Conservation (phyloP, 139 green algal genomes). For the Desmodesmus armatus region DNA sequence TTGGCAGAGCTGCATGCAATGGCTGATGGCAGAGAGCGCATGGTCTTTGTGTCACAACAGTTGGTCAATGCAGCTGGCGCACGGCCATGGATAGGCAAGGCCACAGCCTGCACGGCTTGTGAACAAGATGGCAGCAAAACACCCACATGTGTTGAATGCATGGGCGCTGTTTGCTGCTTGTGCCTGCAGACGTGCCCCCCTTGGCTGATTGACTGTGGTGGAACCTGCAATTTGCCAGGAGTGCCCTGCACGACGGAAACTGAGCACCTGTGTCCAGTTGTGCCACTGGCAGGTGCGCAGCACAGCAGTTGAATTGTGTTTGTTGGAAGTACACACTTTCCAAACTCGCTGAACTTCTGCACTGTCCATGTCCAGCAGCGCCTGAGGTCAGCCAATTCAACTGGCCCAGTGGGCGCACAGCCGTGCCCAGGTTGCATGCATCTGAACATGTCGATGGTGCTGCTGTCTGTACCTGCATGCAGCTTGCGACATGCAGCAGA, state of each 20-base stretch:
- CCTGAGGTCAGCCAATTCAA: too few relatives aligned
- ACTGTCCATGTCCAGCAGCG: too few relatives aligned
- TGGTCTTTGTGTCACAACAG: too few relatives aligned
- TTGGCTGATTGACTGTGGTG: slow-evolving; percentile 35
- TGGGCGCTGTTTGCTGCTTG: neutral
- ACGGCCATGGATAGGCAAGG: too few relatives aligned
- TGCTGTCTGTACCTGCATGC: neutral
- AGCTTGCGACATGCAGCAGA: slow-evolving; percentile 12
- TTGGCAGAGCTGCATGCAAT: too few relatives aligned
- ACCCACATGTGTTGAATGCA: too few relatives aligned
- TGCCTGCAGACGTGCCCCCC: slow-evolving; percentile 16
- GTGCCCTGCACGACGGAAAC: slow-evolving; percentile 3
- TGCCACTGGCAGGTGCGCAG: neutral
- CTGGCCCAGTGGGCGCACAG: too few relatives aligned
- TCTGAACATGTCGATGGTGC: neutral
- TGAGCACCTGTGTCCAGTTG: slow-evolving; percentile 10
- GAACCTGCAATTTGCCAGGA: slow-evolving; percentile 32
- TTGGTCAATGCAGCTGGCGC: too few relatives aligned
- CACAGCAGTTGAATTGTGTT: neutral
- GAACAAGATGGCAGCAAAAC: too few relatives aligned
- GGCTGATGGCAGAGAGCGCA: too few relatives aligned
- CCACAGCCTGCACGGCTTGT: too few relatives aligned
- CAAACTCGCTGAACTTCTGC: neutral
- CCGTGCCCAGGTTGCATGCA: too few relatives aligned
- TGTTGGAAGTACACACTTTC: neutral